Base-by-base conservation (phyloP, 1,284 basidiomycete species). In the Ganoderma leucocontextum region DNA sequence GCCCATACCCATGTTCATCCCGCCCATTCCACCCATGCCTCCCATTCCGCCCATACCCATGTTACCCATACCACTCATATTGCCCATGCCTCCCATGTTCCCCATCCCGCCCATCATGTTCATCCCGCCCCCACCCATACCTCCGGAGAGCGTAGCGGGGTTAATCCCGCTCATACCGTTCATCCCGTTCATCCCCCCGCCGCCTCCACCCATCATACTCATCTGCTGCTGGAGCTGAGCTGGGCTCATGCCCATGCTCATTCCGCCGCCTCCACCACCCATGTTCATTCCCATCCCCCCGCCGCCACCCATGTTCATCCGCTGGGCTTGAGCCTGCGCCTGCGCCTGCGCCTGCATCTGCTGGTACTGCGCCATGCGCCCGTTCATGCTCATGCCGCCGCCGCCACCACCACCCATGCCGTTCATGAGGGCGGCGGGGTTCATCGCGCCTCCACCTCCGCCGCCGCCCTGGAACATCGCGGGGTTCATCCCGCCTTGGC, bases 391-490 rank as follows among this genome's bases (percentile, higher is more conserved):
- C 68, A 67, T 65, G 0, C 63, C 64, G 15, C 52, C 63, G 4
- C 67, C 65, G 61, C 66, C 67, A 0, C 68, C 71, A 15, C 67
- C 63, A 4, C 67, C 65, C 63, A 68, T 69, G 1, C 69, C 71
- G 65, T 70, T 72, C 73, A 74, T 73, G 25, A 74, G 63, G 57
- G 72, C 72, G n/a, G 72, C 73, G 25, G 71, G 74, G 60, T 70
- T 76, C 68, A 76, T 71, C n/a, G n/a, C n/a, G 4, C 60, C 64
- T 4, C 69, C 63, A 5, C 58, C 62, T 22, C 61, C 60, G 17
- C 63, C 64, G 1, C 60, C 67, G n/a, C 64, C 66, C 29, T 75
- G 75, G 64, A 74, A 73, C 72, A 76, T 75, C 9, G 69, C 64
- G 4, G 72, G 72, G 69, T 73, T 75, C 36, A 74, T 71, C 10